Conservation (phyloP, 2,329 filamentous ascomycete species). For the Scedosporium boydii region DNA sequence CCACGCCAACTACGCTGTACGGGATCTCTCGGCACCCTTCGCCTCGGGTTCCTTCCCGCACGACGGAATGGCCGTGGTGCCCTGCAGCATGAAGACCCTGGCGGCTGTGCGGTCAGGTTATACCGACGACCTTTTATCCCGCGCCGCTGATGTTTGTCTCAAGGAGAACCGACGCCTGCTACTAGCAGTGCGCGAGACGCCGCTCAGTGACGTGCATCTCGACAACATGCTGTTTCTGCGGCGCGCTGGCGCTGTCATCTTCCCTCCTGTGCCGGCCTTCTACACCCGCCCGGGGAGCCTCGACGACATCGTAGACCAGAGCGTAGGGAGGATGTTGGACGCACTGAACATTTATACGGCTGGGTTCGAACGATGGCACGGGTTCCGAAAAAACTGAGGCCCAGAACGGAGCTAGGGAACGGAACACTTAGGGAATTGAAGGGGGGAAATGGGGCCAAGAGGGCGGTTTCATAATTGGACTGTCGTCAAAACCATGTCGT, state of each 20-base stretch:
- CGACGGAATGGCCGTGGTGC: slow-evolving; percentile 37
- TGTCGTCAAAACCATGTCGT: no score
- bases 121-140: slow-evolving; percentile 33
- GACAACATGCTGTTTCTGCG: slow-evolving; percentile 32
- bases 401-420: no score
- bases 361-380: slow-evolving; percentile 28
- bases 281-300: slow-evolving; percentile 29
- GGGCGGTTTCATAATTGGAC: no score
- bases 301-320: slow-evolving; percentile 33
- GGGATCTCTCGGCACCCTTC: slow-evolving; percentile 34
- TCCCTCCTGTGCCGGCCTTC: slow-evolving; percentile 32
- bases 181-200: slow-evolving; percentile 32
- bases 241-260: slow-evolving; percentile 29
- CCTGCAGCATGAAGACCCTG: slow-evolving; percentile 39
- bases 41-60: slow-evolving; percentile 31
- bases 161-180: slow-evolving; percentile 32
- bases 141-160: slow-evolving; percentile 34
- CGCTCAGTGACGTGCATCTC: slow-evolving; percentile 36
- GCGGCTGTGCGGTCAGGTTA: slow-evolving; percentile 29
- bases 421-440: no score
- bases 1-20: slow-evolving; percentile 25
- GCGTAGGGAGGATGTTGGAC: slow-evolving; percentile 35
- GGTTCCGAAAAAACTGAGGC: slow-evolving; percentile 12
- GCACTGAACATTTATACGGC: slow-evolving; percentile 29
- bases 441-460: no score